Evolutionary conservation across 164 flowering plant genomes (phyloP).

Genomic region (Kalanchoe fedtschenkoi): DNA sequence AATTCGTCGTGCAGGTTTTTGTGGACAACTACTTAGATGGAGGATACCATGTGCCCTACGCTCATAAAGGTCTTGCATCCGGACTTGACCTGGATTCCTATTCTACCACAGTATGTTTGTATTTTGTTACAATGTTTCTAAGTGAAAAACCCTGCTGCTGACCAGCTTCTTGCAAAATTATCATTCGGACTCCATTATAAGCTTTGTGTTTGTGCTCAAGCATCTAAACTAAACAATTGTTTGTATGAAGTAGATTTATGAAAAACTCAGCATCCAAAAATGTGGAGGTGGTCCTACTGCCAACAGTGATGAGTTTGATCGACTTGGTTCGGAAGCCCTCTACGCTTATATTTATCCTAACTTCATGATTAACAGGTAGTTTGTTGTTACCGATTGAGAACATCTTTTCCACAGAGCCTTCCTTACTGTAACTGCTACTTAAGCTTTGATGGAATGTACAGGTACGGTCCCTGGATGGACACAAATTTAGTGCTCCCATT

Average conservation of each 20-base stretch:
- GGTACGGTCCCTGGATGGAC: slow-evolving; percentile 99
- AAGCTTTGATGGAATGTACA: slow-evolving; percentile 11
- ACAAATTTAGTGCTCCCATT: slow-evolving; percentile 85
- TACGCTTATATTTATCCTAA: slow-evolving; percentile 94
- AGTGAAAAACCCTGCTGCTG: neutral
- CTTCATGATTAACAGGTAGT: slow-evolving; percentile 84
- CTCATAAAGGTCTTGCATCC: slow-evolving; percentile 80
- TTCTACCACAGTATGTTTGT: slow-evolving; percentile 46
- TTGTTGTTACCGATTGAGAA: neutral
- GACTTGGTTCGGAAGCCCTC: slow-evolving; percentile 72
- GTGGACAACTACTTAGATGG: slow-evolving; percentile 94
- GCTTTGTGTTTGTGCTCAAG: neutral
- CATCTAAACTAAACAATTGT: no score
- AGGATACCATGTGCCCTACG: slow-evolving; percentile 93
- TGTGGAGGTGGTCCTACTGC: slow-evolving; percentile 39
- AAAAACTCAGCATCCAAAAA: slow-evolving; percentile 75
- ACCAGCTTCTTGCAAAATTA: no score
- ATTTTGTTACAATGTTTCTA: neutral
- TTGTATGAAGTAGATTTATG: slow-evolving; percentile 39
- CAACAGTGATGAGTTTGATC: slow-evolving; percentile 32
- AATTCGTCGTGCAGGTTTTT: slow-evolving; percentile 46
- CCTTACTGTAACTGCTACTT: neutral
- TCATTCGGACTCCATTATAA: neutral
- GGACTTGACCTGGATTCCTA: slow-evolving; percentile 75
- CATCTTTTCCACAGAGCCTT: neutral